These are phyloP conservation scores for Colletotrichum sp. DNA, from an alignment of 2,329 filamentous ascomycete genomes.

Conservation along the genomic window DNA sequence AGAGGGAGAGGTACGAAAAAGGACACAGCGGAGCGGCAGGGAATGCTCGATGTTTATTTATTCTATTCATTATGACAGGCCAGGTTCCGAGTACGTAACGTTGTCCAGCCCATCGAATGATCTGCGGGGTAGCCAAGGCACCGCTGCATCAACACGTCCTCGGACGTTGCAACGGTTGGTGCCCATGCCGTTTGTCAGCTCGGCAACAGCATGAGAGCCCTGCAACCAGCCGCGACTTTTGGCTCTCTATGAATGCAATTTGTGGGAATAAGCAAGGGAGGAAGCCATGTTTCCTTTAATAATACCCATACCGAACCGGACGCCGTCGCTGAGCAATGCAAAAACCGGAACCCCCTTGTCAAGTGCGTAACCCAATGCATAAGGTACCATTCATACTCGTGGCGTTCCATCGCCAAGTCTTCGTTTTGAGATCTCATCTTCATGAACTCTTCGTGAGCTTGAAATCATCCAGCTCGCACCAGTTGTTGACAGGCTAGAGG, in stretches of 20 bases:
- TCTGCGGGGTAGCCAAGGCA: constrained; percentile 16
- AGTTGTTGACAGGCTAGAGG: constrained; percentile 65
- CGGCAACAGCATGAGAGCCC: background rate
- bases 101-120: constrained; percentile 2
- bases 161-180: background rate
- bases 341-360: background rate
- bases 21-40: background rate
- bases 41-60: background rate
- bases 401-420: background rate
- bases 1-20: background rate
- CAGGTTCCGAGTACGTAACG: constrained; percentile 6
- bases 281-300: background rate
- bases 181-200: background rate
- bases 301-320: constrained; percentile 14
- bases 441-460: background rate
- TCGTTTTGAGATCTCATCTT: background rate
- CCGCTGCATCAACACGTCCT: background rate
- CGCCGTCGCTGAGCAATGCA: constrained; percentile 28
- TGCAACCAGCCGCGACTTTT: background rate
- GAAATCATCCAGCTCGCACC: constrained; percentile 61
- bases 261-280: background rate
- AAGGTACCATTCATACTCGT: background rate
- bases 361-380: background rate
- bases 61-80: background rate
- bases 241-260: background rate